phyloP scores from a whole-genome alignment of 371 early-diverging fungal species.

The Zopfochytrium polystomum region DNA sequence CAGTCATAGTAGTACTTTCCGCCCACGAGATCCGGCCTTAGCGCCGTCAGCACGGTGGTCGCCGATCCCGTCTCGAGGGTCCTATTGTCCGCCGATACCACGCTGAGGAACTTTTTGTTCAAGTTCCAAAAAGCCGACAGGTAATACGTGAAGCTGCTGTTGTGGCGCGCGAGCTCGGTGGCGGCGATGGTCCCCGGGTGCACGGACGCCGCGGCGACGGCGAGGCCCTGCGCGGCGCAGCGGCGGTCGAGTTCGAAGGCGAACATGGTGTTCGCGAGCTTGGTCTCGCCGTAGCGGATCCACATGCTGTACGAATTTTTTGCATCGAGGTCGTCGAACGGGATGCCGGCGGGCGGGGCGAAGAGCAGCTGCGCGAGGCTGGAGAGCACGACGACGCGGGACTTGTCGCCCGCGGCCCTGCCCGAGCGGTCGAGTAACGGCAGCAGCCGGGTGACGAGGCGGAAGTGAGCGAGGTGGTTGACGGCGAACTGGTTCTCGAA shows the following conservation, averaged over 20 bases:
- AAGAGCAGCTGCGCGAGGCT: slow-evolving; percentile 34
- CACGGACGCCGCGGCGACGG: slow-evolving; percentile 16
- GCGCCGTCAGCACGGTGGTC: slow-evolving; percentile 19
- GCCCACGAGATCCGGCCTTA: slow-evolving; percentile 13
- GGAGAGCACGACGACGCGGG: slow-evolving; percentile 52
- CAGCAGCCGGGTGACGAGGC: slow-evolving; percentile 49
- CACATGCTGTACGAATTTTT: slow-evolving; percentile 36
- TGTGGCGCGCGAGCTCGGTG: slow-evolving; percentile 17
- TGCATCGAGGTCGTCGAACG: slow-evolving; percentile 42
- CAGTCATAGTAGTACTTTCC: slow-evolving; percentile 21
- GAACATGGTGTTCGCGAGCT: slow-evolving; percentile 67
- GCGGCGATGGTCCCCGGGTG: slow-evolving; percentile 22
- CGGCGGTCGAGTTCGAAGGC: slow-evolving; percentile 51
- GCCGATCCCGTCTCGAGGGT: slow-evolving; percentile 21
- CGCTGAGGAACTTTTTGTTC: too few species aligned
- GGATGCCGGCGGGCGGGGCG: slow-evolving; percentile 34
- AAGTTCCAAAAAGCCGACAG: too few species aligned
- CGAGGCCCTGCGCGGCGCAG: slow-evolving; percentile 7
- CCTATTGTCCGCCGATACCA: slow-evolving; percentile 8
- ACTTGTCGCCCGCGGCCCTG: slow-evolving; percentile 34
- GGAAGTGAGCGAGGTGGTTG: slow-evolving; percentile 44
- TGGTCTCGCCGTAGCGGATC: slow-evolving; percentile 52
- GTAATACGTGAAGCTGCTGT: slow-evolving; percentile 1
- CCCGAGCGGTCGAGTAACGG: slow-evolving; percentile 43
- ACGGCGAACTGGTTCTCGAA: slow-evolving; percentile 69